Evolutionary conservation across 345 rosid genomes (phyloP), one percentile per base, ranked within the genome.

Genomic region (Citrus trifoliata): DNA sequence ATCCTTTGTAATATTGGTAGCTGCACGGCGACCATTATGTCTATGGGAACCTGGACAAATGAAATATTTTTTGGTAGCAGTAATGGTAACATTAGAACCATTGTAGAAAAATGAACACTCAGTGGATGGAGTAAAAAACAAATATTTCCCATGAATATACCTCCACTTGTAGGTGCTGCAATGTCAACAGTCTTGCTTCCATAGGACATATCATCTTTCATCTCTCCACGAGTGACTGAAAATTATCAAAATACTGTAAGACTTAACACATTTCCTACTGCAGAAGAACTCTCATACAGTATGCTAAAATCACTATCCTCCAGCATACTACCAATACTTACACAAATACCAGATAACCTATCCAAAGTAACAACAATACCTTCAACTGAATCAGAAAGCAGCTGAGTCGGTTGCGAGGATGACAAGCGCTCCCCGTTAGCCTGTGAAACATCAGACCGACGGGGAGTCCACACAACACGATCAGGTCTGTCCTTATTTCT

Each of bases 401-500:
- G 22, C 35, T 76, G 81, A 5, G 38, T 63, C 12, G 69, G 76
- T 63, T 86, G 84, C 12, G 81, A 84, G 40, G 85, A 81, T 64
- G 82, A 69, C 5, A 51, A 61, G 25, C 78, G 80, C 78, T 89
- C 92, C 76, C 89, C 89, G 21, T 80, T 83, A 71, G 85, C 84
- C 81, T 75, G 86, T 1, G 86, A 76, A 67, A 88, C 87, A 83
- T 89, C 90, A 65, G 88, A 84, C 53, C 87, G 91, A 24, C 85
- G 90, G 73, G 93, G 90, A 81, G 93, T 82, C 97, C 95, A 88
- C 42, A 89, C 87, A 79, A 81, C 86, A 62, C 90, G 95, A 87
- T 91, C 95, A 76, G 91, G 93, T 73, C 93, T 89, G 73, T 91
- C 97, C 86, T 80, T 91, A 82, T 89, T 87, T 81, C 88, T 84